These are phyloP conservation scores for grape (Vitis vinifera) DNA, from an alignment of 164 flowering plant genomes.

Conservation along the genomic window ASM3070453v1 NC_081810.1:4917501-4918000, in stretches of 20 bases:
- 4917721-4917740: slow-evolving; percentile 86
- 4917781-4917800: slow-evolving; percentile 85
- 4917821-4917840: slow-evolving; percentile 95
- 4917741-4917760: slow-evolving; percentile 88
- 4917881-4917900: slow-evolving; percentile 73
- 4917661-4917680: slow-evolving; percentile 62
- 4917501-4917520: slow-evolving; percentile 79
- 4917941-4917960: not conserved
- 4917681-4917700: slow-evolving; percentile 84
- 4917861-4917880: slow-evolving; percentile 83
- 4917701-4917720: slow-evolving; percentile 82
- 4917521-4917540: slow-evolving; percentile 57
- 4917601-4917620: slow-evolving; percentile 84
- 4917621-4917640: slow-evolving; percentile 61
- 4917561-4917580: slow-evolving; percentile 85
- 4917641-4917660: slow-evolving; percentile 75
- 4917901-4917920: slow-evolving; percentile 62
- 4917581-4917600: slow-evolving; percentile 73
- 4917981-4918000: slow-evolving; percentile 49
- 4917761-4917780: slow-evolving; percentile 91
- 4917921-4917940: not conserved
- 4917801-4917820: slow-evolving; percentile 86
- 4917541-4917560: slow-evolving; percentile 83
- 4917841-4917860: slow-evolving; percentile 94
- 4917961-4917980: not conserved